Evolutionary conservation across 805 yeast species (phyloP).

Genomic region (Dipodascus albidus): DNA sequence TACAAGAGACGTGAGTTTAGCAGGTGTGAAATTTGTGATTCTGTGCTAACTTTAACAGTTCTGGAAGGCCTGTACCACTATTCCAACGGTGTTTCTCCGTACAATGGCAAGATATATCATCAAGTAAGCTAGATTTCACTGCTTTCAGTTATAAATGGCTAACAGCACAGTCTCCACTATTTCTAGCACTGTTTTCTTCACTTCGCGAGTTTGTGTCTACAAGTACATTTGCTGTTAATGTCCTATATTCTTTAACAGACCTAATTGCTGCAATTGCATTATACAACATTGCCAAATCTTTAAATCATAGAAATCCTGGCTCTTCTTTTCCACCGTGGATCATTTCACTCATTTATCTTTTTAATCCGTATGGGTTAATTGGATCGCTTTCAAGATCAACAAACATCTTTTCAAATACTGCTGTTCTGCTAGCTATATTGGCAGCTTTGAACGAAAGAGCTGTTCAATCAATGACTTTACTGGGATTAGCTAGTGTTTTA

Average conservation of each 20-base stretch:
- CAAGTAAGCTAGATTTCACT: conserved; percentile 27
- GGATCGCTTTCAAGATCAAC: conserved; percentile 64
- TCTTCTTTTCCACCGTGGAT: conserved; percentile 29
- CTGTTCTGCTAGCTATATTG: conserved; percentile 37
- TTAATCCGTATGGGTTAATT: conserved; percentile 71
- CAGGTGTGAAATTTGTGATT: not conserved
- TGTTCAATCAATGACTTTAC: conserved; percentile 35
- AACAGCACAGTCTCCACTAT: conserved; percentile 45
- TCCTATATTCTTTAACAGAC: conserved; percentile 51
- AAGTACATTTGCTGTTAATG: conserved; percentile 15
- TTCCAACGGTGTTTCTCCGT: conserved; percentile 47
- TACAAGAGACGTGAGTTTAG: conserved; percentile 32
- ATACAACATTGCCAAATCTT: conserved; percentile 32
- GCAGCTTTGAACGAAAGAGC: conserved; percentile 32
- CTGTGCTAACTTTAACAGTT: conserved; percentile 18
- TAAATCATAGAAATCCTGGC: conserved; percentile 17
- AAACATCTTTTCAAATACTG: conserved; percentile 45
- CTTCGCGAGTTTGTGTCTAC: conserved; percentile 18
- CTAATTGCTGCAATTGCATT: conserved; percentile 43
- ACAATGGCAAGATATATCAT: conserved; percentile 78
- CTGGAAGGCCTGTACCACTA: conserved; percentile 58
- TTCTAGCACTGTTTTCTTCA: conserved; percentile 40
- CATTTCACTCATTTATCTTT: conserved; percentile 52
- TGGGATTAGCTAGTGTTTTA: conserved; percentile 56
- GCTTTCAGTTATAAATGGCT: not conserved